These are phyloP conservation scores for Cladosporium sphaerospermum DNA, from an alignment of 2,329 filamentous ascomycete genomes.

Conservation along the genomic window DNA sequence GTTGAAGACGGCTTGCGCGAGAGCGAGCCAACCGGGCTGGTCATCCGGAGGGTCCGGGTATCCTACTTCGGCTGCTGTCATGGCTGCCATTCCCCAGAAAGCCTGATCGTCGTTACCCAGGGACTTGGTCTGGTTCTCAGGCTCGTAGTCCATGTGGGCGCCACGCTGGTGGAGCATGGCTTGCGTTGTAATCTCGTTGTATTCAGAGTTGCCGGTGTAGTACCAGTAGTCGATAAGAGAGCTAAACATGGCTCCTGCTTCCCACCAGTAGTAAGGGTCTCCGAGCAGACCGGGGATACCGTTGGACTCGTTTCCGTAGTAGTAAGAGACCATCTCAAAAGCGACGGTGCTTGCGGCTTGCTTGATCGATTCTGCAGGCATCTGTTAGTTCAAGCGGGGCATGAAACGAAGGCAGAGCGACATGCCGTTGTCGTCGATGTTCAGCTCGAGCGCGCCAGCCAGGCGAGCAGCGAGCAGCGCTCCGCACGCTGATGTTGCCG, in stretches of 20 bases:
- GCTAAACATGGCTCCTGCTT: slow-evolving; percentile 57
- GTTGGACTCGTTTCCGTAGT: slow-evolving; percentile 47
- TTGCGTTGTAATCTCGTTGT: slow-evolving; percentile 53
- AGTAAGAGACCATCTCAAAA: slow-evolving; percentile 47
- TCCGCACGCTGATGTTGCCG: slow-evolving; percentile 12
- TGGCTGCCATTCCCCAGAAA: slow-evolving; percentile 52
- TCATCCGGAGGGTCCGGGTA: slow-evolving; percentile 37
- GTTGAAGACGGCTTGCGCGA: slow-evolving; percentile 39
- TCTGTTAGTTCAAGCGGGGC: neutral
- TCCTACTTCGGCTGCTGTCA: slow-evolving; percentile 49
- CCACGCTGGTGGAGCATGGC: slow-evolving; percentile 56
- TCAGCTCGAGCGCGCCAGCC: slow-evolving; percentile 14
- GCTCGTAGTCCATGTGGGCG: slow-evolving; percentile 54
- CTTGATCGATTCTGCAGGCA: slow-evolving; percentile 35
- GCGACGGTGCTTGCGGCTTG: slow-evolving; percentile 38
- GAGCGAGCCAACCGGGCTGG: slow-evolving; percentile 39
- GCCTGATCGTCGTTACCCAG: slow-evolving; percentile 51
- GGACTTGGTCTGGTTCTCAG: slow-evolving; percentile 33
- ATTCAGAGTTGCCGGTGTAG: slow-evolving; percentile 57
- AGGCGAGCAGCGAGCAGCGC: slow-evolving; percentile 16
- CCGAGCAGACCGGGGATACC: slow-evolving; percentile 52
- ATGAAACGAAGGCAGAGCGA: neutral
- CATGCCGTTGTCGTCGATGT: slow-evolving; percentile 6
- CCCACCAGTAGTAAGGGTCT: slow-evolving; percentile 69
- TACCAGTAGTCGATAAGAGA: slow-evolving; percentile 66